Evolutionary conservation across 257 asterid species (phyloP), one percentile per base, ranked within the genome.

Genomic region (Primulina huaijiensis): DNA sequence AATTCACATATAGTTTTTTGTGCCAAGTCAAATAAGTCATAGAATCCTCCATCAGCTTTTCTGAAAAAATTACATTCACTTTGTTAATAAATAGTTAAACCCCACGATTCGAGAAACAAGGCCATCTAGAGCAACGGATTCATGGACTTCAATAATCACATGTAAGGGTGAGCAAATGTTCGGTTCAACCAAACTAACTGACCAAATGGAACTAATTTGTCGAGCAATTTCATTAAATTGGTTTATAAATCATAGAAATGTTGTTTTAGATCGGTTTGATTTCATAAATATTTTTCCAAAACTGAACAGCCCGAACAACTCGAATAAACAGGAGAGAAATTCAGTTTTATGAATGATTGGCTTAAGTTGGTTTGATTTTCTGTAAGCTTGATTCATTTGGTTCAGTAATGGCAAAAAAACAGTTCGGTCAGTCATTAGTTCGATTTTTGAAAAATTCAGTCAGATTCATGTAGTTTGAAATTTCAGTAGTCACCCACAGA

Each of bases 91-190:
- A 33, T 20, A 0, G 12, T 30, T 63, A 46, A 20, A 25, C 23
- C 25, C 68, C 71, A n/a, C 17, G 71, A 61, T 6, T 70, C 53
- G 40, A 61, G 66, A 68, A 63, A 55, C 38, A 27, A 34, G 16
- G 21, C 64, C 38, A 19, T 67, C 27, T n/a, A 38, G 29, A 29
- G 73, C 70, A 55, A 56, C 33, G 7, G 3, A 46, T 37, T 55
- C 27, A 57, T 33, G 46, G 7, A 67, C n/a, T 58, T 67, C 4
- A 35, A 52, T 17, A 64, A 40, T 5, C 70, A 34, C 50, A 33
- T 40, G 27, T 46, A 14, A 5, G 7, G 55, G 55, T 46, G 55
- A 46, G 55, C 19, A 46, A 12, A 12, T 14, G 55, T 46, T 46
- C 19, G 4, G 55, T 12, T 14, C 55, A 5, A 14, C 7, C 55